Evolutionary conservation across 768 basidiomycete genomes (phyloP), one percentile per base, ranked within the genome.

Genomic region (Fistulinella prunicolor): DNA sequence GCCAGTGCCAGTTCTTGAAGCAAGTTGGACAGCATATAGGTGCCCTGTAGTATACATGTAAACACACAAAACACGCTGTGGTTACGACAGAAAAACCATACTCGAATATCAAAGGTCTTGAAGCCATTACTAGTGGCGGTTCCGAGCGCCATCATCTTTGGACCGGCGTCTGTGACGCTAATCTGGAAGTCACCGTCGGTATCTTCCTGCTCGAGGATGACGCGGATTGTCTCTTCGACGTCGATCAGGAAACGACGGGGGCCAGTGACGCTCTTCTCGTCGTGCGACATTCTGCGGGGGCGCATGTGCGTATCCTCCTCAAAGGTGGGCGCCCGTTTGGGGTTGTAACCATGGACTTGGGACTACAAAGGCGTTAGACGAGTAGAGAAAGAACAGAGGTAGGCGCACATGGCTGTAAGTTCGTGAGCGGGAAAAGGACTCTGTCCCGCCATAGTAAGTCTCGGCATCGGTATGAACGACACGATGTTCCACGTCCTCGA

Each of bases 21-120:
- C 21, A 99, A 81, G 69, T 97, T 98, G 12, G 95, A 97, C 38
- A 99, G 76, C 95, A 97, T 98, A 70, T 98, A 99, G n/a, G 89
- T 97, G 35, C 96, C 95, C 87, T 94, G 62, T 14, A 59, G 51
- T 13, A 53, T 21, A 42, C 37, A 21, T 43, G 22, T 53, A 44
- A 56, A 49, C 42, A 53, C 28, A 29, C 47, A 49, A 16, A 37
- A 46, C 19, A 29, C 16, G 50, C 14, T 19, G 37, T 17, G 23
- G 49, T 21, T 13, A 35, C n/a, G 20, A 38, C 34, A 41, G 34
- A 29, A 2, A 66, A n/a, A n/a, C n/a, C 80, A 55, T 66, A 92
- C 89, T 38, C 95, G 79, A 53, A 98, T 92, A 70, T 99, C 95
- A 66, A 96, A 96, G 3, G 86, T 86, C 74, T 97, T 97, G 83